Evolutionary conservation across 2,329 filamentous ascomycete species (phyloP).

Genomic region (Geosmithia putterillii): DNA sequence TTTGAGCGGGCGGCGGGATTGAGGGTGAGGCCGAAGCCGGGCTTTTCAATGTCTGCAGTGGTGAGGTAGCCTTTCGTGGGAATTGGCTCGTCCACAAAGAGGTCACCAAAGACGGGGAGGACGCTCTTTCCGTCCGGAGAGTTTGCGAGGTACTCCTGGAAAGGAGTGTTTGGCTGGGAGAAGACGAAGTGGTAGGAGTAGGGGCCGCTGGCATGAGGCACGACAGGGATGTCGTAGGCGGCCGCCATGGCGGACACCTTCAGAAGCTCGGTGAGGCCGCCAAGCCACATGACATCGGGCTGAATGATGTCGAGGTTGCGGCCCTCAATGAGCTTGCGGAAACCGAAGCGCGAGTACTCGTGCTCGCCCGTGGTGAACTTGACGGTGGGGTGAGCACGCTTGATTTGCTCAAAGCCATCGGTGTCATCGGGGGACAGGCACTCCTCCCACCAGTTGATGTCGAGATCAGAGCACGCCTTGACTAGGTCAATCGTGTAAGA

Average conservation of each 20-base stretch:
- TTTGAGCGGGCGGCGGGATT: slow-evolving; percentile 62
- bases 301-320: slow-evolving; percentile 91
- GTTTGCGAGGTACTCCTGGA: slow-evolving; percentile 93
- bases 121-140: slow-evolving; percentile 85
- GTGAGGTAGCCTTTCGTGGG: slow-evolving; percentile 73
- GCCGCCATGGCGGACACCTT: slow-evolving; percentile 81
- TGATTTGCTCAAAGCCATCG: slow-evolving; percentile 81
- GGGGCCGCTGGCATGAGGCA: slow-evolving; percentile 86
- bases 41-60: slow-evolving; percentile 69
- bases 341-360: slow-evolving; percentile 88
- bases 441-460: slow-evolving; percentile 98
- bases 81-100: slow-evolving; percentile 86
- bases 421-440: slow-evolving; percentile 84
- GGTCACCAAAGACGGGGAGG: slow-evolving; percentile 79
- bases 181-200: slow-evolving; percentile 97
- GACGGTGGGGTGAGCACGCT: slow-evolving; percentile 76
- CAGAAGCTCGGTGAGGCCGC: slow-evolving; percentile 82
- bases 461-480: slow-evolving; percentile 67
- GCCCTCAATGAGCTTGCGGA: slow-evolving; percentile 85
- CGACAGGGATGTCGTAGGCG: slow-evolving; percentile 87
- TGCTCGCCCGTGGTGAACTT: slow-evolving; percentile 96
- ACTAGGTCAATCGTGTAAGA: slow-evolving; percentile 86
- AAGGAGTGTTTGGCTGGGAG: slow-evolving; percentile 83
- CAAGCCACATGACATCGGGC: slow-evolving; percentile 96
- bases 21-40: slow-evolving; percentile 79